Evolutionary conservation across 176 grass and related monocot genomes (phyloP), one percentile per base, ranked within the genome.

Genomic region (Alloteropsis semialata): DNA sequence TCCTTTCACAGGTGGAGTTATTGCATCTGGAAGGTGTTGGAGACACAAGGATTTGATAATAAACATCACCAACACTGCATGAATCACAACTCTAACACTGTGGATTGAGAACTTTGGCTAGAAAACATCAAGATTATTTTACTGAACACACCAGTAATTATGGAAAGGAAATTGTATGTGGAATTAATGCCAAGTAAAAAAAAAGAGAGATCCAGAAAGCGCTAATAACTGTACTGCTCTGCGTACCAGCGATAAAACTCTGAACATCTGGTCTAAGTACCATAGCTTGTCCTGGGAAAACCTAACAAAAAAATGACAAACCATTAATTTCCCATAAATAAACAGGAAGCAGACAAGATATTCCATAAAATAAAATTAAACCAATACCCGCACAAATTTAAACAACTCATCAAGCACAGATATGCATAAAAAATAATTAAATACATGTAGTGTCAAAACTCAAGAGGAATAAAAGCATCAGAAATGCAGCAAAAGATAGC

Each of bases 211-310:
- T 19, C 2, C 5, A 45, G 2, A 75, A 65, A 56, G 22, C 28
- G 3, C 3, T 50, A 44, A 42, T 50, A 50, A 76, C 32, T 75
- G 45, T 87, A 81, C 2, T 70, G 56, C 39, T 76, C 70, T 36
- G 87, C 96, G 36, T 92, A 99, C 97, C 97, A 99, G 70, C 19
- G 87, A 94, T 79, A 99, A 90, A 79, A 96, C 97, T 78, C 95
- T 99, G 85, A 99, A 90, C 97, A 99, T 99, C 58, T 96, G 97
- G 77, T 96, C 97, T 49, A 99, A 65, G 63, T 99, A 99, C 97
- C 97, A 99, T 75, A 92, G 80, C 80, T 94, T 99, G 76, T 96
- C 97, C 87, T 94, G 89, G 41, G 85, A 96, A 89, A 99, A 99
- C 89, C 97, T 99, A 90, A 65, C 76, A 67, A 90, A 12, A 82